Evolutionary conservation across 2,329 filamentous ascomycete species (phyloP).

Genomic region (Penicillium brasilianum): DNA sequence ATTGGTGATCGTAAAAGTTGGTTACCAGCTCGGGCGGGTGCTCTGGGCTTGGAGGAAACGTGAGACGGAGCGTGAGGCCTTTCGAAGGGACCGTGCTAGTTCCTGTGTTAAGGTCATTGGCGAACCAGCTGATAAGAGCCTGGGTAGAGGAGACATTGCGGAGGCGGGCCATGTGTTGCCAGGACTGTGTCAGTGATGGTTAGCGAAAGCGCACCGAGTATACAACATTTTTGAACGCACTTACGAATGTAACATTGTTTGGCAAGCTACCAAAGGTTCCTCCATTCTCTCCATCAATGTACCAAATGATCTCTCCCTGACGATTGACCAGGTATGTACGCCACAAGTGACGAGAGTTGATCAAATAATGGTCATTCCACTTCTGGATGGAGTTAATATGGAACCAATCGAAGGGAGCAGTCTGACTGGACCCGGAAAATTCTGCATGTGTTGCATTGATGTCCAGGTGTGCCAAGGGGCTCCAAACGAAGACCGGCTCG

Average conservation of each 20-base stretch:
- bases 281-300: conserved; percentile 29
- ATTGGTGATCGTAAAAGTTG: conserved; percentile 30
- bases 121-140: conserved; percentile 39
- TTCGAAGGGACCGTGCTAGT: conserved; percentile 30
- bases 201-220: not conserved
- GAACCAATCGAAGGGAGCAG: conserved; percentile 39
- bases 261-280: conserved; percentile 31
- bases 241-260: not conserved
- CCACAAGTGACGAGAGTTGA: conserved; percentile 40
- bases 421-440: conserved; percentile 31
- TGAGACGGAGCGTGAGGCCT: conserved; percentile 32
- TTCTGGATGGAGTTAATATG: conserved; percentile 41
- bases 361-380: conserved; percentile 36
- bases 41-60: conserved; percentile 7
- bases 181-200: conserved; percentile 18
- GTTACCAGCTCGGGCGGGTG: conserved; percentile 24
- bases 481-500: conserved; percentile 38
- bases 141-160: conserved; percentile 39
- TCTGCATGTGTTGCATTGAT: conserved; percentile 26
- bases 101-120: conserved; percentile 39
- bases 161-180: conserved; percentile 46
- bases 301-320: conserved; percentile 37
- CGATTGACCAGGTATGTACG: conserved; percentile 36
- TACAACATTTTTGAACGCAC: not conserved
- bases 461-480: conserved; percentile 33